Conservation (phyloP, 441 rosid species). For the Populus hybrid region DNA sequence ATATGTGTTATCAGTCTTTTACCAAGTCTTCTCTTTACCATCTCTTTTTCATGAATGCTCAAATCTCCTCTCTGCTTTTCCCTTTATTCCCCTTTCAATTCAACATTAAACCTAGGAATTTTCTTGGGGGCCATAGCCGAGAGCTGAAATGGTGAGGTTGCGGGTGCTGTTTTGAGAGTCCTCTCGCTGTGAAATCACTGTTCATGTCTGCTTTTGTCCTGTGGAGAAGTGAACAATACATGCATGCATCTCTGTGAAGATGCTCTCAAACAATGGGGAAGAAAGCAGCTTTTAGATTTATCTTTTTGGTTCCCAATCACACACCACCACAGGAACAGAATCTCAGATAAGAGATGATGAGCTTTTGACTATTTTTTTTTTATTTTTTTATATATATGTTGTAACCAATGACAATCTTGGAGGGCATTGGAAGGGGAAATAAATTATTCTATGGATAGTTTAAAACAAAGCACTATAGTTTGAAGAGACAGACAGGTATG, state of each 20-base stretch:
- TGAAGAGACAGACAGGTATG: conserved; percentile 31
- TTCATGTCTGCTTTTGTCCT: conserved; percentile 19
- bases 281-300: conserved; percentile 46
- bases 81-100: conserved; percentile 15
- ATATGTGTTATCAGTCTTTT: conserved; percentile 17
- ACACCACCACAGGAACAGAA: conserved; percentile 54
- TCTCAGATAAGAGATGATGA: conserved; percentile 58
- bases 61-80: conserved; percentile 7
- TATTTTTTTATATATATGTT: background rate
- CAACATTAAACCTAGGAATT: conserved; percentile 19
- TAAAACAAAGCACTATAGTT: conserved; percentile 31
- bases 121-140: background rate
- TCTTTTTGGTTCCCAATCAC: conserved; percentile 50
- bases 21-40: conserved; percentile 17
- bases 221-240: conserved; percentile 21
- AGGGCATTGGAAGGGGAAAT: conserved; percentile 16
- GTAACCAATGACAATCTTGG: conserved; percentile 24
- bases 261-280: conserved; percentile 37
- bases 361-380: conserved; percentile 34
- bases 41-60: conserved; percentile 22
- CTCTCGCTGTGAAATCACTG: conserved; percentile 9
- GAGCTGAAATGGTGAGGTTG: conserved; percentile 19
- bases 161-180: conserved; percentile 28
- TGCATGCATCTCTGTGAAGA: conserved; percentile 37
- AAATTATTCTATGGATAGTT: background rate